Base-by-base conservation (phyloP, 352 stramenopile species). In the Pythium brassicae region DNA sequence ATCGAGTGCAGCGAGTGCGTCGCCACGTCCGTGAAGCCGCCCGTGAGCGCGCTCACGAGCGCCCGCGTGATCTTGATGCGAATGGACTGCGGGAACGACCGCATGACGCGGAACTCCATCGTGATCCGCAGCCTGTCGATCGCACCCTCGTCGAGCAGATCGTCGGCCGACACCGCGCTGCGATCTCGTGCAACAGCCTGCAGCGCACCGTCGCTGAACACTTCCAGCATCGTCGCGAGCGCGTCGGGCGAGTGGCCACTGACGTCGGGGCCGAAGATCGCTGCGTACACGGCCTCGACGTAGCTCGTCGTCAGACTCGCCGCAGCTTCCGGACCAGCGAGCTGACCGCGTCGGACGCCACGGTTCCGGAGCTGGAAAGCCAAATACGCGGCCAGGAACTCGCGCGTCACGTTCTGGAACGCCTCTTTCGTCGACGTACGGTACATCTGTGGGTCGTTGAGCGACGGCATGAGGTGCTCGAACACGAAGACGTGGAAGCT, bases 361-460 rank as follows among this genome's bases (percentile, higher is more conserved):
- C 34, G 11, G 20, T 43, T 63, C 25, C 11, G 45, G 50, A 56
- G 49, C 32, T 68, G 53, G 52, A 82, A 84, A 23, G 46, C 39
- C 4, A 83, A 45, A 20, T 72, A 86, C 11, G 57, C 55, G 15
- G 61, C 65, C 15, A 86, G 39, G 45, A 84, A 86, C 10, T 60
- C 47, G 9, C 57, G 55, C 14, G 80, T 46, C 9, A 68, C 47
- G 37, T 53, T 17, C 51, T 83, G 71, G 51, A 86, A 76, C 43
- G 63, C 45, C 43, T 62, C 26, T 59, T 71, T 64, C 62, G 65
- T n/a, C 61, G 48, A 75, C 39, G 69, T 83, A 61, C 89, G 91
- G 71, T 85, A 92, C 47, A 94, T 72, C 35, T 89, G 59, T 15
- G 79, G 80, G 40, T 92, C 80, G 53, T 92, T 94, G 20, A 65